Percentiles rank a stretch among this genome's conserved stretches.
Evolutionary conservation across 371 early-diverging fungal species (phyloP).

Genomic region (Modicella reniformis): DNA sequence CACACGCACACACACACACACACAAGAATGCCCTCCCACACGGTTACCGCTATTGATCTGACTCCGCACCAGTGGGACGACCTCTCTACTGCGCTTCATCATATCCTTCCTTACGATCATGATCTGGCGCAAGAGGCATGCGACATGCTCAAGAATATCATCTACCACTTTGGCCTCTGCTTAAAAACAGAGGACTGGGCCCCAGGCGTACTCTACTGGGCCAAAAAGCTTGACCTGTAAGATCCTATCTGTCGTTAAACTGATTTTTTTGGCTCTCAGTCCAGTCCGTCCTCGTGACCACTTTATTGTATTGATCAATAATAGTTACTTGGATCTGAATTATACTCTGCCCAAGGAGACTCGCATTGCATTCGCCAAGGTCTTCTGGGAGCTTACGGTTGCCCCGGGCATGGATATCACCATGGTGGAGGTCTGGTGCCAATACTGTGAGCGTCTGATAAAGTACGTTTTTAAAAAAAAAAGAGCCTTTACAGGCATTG

Average conservation of each 20-base stretch:
- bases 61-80: constrained; percentile 34
- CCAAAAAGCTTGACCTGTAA: constrained; percentile 67
- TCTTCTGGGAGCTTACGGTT: constrained; percentile 65
- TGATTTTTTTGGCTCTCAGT: too few relatives aligned
- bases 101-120: constrained; percentile 65
- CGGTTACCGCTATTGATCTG: constrained; percentile 20
- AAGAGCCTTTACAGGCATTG: background rate
- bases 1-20: too few relatives aligned
- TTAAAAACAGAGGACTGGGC: constrained; percentile 70
- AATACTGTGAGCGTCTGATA: constrained; percentile 63
- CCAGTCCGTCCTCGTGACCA: too few relatives aligned
- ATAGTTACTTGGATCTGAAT: constrained; percentile 74
- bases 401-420: constrained; percentile 73
- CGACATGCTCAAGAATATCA: constrained; percentile 66
- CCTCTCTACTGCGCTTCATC: constrained; percentile 32
- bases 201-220: constrained; percentile 67
- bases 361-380: constrained; percentile 66
- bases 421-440: constrained; percentile 67
- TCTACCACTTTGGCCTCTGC: constrained; percentile 60
- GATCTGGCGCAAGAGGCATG: constrained; percentile 63
- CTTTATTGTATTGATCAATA: background rate
- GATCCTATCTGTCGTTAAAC: too few relatives aligned
- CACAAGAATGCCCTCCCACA: constrained; percentile 25
- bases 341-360: constrained; percentile 68
- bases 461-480: constrained; percentile 58